These are phyloP conservation scores for Chaetomium sp. DNA, from an alignment of 2,329 filamentous ascomycete genomes.

Conservation along the genomic window DNA sequence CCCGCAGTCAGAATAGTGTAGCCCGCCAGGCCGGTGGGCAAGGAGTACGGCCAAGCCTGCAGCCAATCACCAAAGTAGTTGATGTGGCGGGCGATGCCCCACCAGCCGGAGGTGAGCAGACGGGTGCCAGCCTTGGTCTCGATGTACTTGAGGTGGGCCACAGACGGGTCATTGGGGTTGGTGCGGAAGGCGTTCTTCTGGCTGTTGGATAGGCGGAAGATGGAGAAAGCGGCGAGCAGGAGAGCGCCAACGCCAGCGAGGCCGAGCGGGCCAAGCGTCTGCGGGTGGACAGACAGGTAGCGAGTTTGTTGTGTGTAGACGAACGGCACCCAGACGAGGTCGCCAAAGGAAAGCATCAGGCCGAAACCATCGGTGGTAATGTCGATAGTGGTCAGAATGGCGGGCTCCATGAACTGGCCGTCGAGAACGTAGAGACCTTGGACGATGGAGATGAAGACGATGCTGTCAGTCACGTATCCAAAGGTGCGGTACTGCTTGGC, in stretches of 20 bases:
- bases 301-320: constrained; percentile 77
- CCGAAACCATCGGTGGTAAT: constrained; percentile 90
- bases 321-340: constrained; percentile 89
- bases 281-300: constrained; percentile 76
- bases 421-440: constrained; percentile 83
- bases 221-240: constrained; percentile 69
- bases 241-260: constrained; percentile 59
- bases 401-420: constrained; percentile 77
- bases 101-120: constrained; percentile 83
- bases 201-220: constrained; percentile 90
- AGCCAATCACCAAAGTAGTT: constrained; percentile 96
- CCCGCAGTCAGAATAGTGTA: constrained; percentile 62
- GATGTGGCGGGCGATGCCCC: constrained; percentile 86
- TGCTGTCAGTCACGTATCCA: constrained; percentile 79
- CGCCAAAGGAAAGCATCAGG: constrained; percentile 90
- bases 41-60: constrained; percentile 82
- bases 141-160: constrained; percentile 78
- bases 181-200: constrained; percentile 94
- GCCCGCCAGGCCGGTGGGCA: constrained; percentile 79
- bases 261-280: constrained; percentile 65
- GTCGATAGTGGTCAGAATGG: constrained; percentile 89
- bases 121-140: constrained; percentile 76
- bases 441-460: constrained; percentile 68
- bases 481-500: constrained; percentile 83
- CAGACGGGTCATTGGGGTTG: constrained; percentile 70